Evolutionary conservation across 2,329 filamentous ascomycete species (phyloP).

Genomic region (Berkeleyomyces rouxiae): DNA sequence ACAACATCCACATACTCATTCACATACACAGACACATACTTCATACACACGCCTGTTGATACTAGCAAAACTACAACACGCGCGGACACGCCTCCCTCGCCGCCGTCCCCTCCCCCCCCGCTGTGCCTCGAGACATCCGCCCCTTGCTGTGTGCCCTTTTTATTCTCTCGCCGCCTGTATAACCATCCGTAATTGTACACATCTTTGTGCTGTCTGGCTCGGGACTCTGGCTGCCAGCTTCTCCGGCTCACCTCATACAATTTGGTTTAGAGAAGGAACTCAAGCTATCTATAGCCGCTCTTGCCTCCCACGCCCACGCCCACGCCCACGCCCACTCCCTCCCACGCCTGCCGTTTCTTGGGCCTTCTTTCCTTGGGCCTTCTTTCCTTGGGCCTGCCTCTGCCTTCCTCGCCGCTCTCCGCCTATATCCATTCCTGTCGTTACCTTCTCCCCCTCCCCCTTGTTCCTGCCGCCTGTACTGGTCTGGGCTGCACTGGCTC

Average conservation of each 20-base stretch:
- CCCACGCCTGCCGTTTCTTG: neutral
- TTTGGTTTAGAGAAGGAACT: neutral
- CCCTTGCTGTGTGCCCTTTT: neutral
- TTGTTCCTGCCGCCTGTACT: too few species aligned
- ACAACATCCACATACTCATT: neutral
- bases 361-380: neutral
- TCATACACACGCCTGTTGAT: too few species aligned
- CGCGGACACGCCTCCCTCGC: too few species aligned
- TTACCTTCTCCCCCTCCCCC: neutral
- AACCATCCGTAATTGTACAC: too few species aligned
- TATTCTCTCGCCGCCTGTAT: neutral
- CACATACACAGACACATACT: too few species aligned
- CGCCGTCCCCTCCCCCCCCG: too few species aligned
- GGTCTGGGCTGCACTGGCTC: too few species aligned
- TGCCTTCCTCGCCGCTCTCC: neutral
- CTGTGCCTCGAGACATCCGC: neutral
- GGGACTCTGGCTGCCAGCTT: neutral
- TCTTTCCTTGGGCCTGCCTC: slow-evolving; percentile 14
- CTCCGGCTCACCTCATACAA: neutral
- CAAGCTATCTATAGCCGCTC: neutral
- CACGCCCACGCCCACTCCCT: neutral
- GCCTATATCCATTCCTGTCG: slow-evolving; percentile 8
- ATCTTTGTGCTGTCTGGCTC: neutral
- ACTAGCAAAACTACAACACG: too few species aligned
- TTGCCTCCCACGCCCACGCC: neutral